Conservation (phyloP, 805 yeast species). For the Candida nemodendra region DNA sequence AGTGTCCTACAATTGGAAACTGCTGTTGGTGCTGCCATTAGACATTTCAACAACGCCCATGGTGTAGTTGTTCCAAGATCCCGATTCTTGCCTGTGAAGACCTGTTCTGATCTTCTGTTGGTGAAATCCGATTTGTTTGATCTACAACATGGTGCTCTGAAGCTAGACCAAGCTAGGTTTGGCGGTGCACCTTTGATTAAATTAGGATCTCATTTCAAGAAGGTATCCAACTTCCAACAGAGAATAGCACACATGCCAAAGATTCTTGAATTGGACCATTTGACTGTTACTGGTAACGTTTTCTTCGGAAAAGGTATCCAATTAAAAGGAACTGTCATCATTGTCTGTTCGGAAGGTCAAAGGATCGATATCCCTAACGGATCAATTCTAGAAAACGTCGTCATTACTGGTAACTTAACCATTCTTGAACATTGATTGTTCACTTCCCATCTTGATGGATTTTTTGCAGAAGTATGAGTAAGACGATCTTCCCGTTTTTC, state of each 20-base stretch:
- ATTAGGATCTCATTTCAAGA: constrained; percentile 94
- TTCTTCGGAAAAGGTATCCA: constrained; percentile 85
- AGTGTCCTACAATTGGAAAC: constrained; percentile 95
- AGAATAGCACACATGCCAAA: constrained; percentile 95
- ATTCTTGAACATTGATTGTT: constrained; percentile 75
- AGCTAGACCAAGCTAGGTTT: constrained; percentile 78
- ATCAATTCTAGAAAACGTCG: constrained; percentile 90
- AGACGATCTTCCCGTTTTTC: constrained; percentile 2
- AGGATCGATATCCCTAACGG: constrained; percentile 98
- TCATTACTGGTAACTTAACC: constrained; percentile 93
- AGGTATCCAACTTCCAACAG: constrained; percentile 84
- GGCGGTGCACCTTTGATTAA: constrained; percentile 94
- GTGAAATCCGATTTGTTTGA: constrained; percentile 94
- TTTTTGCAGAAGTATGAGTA: too few relatives aligned
- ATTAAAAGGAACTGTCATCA: constrained; percentile 94
- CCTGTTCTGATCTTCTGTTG: constrained; percentile 89
- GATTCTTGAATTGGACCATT: constrained; percentile 93
- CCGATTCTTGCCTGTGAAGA: constrained; percentile 96
- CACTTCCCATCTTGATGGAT: too few relatives aligned
- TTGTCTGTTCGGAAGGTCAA: constrained; percentile 96
- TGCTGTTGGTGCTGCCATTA: constrained; percentile 98
- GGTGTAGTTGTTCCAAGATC: constrained; percentile 99
- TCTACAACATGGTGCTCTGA: constrained; percentile 88
- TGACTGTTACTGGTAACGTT: constrained; percentile 97
- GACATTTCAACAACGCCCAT: constrained; percentile 91